Conservation (phyloP, 2,329 filamentous ascomycete species). For the Aspergillus piperis region DNA sequence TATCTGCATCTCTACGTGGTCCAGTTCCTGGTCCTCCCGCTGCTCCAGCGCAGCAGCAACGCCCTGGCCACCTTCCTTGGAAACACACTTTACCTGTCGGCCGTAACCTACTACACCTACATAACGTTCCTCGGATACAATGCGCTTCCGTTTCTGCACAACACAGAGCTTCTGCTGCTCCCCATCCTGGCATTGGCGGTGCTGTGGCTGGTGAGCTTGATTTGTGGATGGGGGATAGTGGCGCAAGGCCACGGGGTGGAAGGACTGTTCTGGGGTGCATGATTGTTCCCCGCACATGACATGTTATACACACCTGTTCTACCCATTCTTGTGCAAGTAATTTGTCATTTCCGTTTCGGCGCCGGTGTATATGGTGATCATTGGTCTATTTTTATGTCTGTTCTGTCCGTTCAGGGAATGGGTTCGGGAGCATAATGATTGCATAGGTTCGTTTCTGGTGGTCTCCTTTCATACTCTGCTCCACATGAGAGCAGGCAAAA, state of each 20-base stretch:
- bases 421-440: constrained; percentile 1
- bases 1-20: constrained; percentile 68
- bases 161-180: constrained; percentile 65
- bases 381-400: constrained; percentile 8
- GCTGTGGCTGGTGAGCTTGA: constrained; percentile 58
- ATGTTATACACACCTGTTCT: background rate
- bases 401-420: background rate
- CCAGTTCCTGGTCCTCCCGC: constrained; percentile 67
- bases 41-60: constrained; percentile 49
- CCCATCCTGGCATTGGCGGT: constrained; percentile 62
- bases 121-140: constrained; percentile 71
- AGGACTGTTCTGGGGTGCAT: constrained; percentile 49
- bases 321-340: too few relatives aligned
- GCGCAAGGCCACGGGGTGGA: constrained; percentile 46
- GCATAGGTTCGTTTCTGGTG: background rate
- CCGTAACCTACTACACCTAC: constrained; percentile 66
- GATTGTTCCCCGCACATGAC: constrained; percentile 6
- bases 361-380: constrained; percentile 29
- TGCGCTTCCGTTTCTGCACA: constrained; percentile 66
- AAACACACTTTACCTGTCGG: constrained; percentile 67
- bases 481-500: background rate
- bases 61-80: constrained; percentile 58
- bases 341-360: constrained; percentile 18
- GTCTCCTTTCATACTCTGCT: background rate
- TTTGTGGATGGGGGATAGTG: constrained; percentile 50